phyloP scores from a whole-genome alignment of 1,139 yeast species.

The Yamadazyma oceani region DNA sequence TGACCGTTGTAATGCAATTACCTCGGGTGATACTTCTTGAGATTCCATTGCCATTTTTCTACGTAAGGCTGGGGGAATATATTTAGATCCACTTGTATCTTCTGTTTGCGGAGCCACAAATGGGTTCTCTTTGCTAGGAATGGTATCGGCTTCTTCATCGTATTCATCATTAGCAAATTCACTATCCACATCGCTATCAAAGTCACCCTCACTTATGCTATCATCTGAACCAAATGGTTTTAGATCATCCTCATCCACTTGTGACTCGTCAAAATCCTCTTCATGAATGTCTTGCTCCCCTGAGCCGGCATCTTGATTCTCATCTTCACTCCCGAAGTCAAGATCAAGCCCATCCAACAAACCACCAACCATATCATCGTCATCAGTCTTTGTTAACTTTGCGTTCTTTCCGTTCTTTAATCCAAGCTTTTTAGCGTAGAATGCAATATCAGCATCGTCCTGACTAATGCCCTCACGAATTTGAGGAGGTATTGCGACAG shows the following conservation, averaged over 20 bases:
- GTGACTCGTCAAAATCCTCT: slow-evolving; percentile 12
- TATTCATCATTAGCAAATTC: slow-evolving; percentile 27
- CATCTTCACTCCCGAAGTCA: slow-evolving; percentile 34
- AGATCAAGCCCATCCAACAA: slow-evolving; percentile 76
- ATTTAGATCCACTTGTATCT: slow-evolving; percentile 33
- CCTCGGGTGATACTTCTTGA: slow-evolving; percentile 45
- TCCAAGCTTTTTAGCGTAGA: slow-evolving; percentile 82
- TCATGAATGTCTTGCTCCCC: slow-evolving; percentile 17
- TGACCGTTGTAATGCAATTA: slow-evolving; percentile 51
- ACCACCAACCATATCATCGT: slow-evolving; percentile 71
- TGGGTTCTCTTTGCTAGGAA: slow-evolving; percentile 52
- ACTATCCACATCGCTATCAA: slow-evolving; percentile 20
- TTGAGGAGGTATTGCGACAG: slow-evolving; percentile 25
- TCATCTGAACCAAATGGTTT: slow-evolving; percentile 27
- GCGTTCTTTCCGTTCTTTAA: slow-evolving; percentile 52
- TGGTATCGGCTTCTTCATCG: slow-evolving; percentile 43
- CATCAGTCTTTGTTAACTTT: slow-evolving; percentile 49
- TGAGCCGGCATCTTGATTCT: slow-evolving; percentile 5
- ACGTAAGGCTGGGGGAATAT: slow-evolving; percentile 85
- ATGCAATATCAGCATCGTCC: slow-evolving; percentile 79
- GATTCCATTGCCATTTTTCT: slow-evolving; percentile 46
- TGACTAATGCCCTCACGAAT: slow-evolving; percentile 48
- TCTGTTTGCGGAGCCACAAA: slow-evolving; percentile 68
- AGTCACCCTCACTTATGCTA: slow-evolving; percentile 42
- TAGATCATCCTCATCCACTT: slow-evolving; percentile 49